Conservation (phyloP, 164 flowering plant genomes). For the Magnolia changhungtana region DNA sequence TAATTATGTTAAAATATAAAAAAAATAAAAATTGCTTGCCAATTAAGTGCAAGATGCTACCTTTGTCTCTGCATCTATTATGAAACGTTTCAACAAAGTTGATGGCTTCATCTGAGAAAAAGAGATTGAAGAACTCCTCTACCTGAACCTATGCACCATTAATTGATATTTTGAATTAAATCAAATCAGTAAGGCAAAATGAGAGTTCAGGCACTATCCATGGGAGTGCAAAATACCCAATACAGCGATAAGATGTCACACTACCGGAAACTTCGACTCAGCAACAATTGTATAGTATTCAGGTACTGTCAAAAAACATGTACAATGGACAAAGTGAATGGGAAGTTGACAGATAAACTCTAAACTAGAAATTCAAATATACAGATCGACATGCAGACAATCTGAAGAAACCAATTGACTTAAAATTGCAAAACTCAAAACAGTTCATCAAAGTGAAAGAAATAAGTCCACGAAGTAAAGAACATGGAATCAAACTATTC, state of each 20-base stretch:
- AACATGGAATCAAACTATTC: too few species aligned
- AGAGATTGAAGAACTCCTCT: slow-evolving; percentile 71
- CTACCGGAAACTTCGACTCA: slow-evolving; percentile 81
- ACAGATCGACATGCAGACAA: neutral
- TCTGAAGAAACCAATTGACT: neutral
- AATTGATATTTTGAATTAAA: neutral
- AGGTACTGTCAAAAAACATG: slow-evolving; percentile 56
- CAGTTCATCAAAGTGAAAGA: neutral
- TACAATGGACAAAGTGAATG: slow-evolving; percentile 3
- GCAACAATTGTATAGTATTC: slow-evolving; percentile 61
- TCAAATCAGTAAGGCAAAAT: neutral
- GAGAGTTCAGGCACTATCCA: neutral
- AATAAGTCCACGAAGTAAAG: neutral
- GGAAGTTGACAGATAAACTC: neutral
- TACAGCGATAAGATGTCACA: neutral
- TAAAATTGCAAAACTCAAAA: neutral
- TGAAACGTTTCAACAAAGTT: slow-evolving; percentile 71
- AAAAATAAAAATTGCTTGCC: neutral
- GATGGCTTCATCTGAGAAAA: slow-evolving; percentile 64
- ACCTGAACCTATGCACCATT: slow-evolving; percentile 42
- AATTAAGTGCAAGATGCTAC: slow-evolving; percentile 26
- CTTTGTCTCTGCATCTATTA: slow-evolving; percentile 81
- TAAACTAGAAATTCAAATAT: neutral
- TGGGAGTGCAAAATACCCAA: neutral
- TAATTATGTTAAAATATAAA: neutral